Evolutionary conservation across 306 rosid species (phyloP).

Genomic region (Prosopis cineraria): DNA sequence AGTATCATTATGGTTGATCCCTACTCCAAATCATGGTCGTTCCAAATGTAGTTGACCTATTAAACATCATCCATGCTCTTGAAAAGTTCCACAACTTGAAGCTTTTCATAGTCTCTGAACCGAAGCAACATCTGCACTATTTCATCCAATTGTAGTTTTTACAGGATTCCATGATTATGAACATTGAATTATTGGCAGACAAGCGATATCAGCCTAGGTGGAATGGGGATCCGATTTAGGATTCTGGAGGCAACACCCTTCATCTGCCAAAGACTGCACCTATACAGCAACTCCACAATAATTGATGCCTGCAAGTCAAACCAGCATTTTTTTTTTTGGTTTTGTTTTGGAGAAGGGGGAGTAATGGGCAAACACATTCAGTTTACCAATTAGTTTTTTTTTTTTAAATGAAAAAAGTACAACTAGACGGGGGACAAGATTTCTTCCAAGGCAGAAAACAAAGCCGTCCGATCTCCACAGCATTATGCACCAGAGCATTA

Average conservation of each 20-base stretch:
- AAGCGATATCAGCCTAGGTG: neutral
- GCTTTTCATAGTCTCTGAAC: neutral
- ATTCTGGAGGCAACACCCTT: conserved; percentile 21
- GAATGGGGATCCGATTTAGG: conserved; percentile 7
- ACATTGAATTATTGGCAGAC: neutral
- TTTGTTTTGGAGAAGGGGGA: neutral
- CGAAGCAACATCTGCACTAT: conserved; percentile 17
- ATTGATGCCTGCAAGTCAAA: too few species aligned
- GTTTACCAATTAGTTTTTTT: neutral
- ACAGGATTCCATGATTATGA: neutral
- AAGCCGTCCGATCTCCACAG: neutral
- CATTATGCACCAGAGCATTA: neutral
- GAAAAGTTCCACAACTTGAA: neutral
- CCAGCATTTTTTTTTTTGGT: too few species aligned
- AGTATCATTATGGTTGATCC: neutral
- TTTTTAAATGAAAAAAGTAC: neutral
- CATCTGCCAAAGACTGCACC: neutral
- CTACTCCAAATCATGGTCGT: neutral
- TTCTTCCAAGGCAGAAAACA: neutral
- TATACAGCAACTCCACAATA: neutral
- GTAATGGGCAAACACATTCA: neutral
- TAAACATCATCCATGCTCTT: conserved; percentile 24
- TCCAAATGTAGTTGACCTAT: neutral
- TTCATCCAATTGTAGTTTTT: conserved; percentile 24
- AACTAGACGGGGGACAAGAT: neutral